Base-by-base conservation (phyloP, 495 filamentous ascomycete species). In the Daldinia loculata region DNA sequence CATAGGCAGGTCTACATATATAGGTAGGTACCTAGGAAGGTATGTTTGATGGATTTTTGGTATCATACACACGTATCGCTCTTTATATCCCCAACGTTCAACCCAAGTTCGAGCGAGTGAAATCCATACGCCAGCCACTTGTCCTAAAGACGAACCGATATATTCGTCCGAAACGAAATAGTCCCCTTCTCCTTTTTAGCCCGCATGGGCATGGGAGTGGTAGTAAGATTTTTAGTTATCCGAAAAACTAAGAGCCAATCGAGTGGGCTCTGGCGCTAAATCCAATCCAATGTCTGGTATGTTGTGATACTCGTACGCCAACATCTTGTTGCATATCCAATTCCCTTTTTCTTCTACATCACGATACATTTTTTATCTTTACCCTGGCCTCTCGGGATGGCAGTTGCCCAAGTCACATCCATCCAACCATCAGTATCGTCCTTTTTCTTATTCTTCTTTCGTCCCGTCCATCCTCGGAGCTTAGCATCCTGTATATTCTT, bases 401-500 rank as follows among this genome's bases (percentile, higher is more conserved):
- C 32, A 6, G 70, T 19, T 17, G 74, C 72, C 63, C 51, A 70
- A 8, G 79, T 80, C 11, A 84, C 78, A 67, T 88, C 84, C 2
- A 84, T 86, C 86, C 85, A 88, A 12, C 78, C 76, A 3, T 66
- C 82, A 61, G 81, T 80, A 12, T 77, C 69, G 17, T 74, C 77
- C 29, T 32, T 45, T 45, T 76, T 75, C 41, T 77, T 66, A 56
- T 82, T 79, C 65, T 79, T 80, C 69, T 72, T 79, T 57, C 80
- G 75, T 1, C 81, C 82, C 9, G 78, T 84, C 83, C 86, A 89
- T 3, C 86, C 83, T 45, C 79, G 78, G 61, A 79, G 82, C 78
- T 82, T 86, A 2, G 85, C 86, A 58, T 88, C 84, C 15, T 82
- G 77, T 9, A 87, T 83, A 45, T 88, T 88, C 67, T 85, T 85